Evolutionary conservation across 2,329 filamentous ascomycete species (phyloP), one percentile per base, ranked within the genome.

Genomic region (Blumeria graminis): DNA sequence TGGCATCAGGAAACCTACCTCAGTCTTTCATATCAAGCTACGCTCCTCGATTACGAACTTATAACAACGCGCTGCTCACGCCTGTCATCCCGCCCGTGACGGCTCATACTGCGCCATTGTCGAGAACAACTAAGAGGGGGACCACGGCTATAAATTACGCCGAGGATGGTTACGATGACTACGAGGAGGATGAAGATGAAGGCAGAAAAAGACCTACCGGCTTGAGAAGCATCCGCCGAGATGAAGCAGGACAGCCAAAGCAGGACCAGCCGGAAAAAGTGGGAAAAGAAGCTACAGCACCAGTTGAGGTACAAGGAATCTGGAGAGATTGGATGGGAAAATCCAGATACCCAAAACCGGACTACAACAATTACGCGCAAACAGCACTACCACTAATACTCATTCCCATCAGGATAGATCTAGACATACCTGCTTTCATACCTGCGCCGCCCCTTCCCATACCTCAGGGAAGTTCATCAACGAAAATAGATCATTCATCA

Each of bases 121-220:
- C 86, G 63, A 80, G 90, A 67, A 94, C 86, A n/a, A 96, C 92
- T 8, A 96, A 98, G 73, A 84, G 92, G 69, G 92, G 92, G 57
- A 96, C 92, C 1, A 92, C 86, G 36, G 86, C 90, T 60, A 92
- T 96, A 70, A 98, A 95, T 71, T 98, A 98, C 67, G 90, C 92
- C 28, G 92, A 98, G 68, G 90, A 96, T 68, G 89, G 89, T 51
- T 94, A 83, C 65, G 90, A 95, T 62, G 88, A 90, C 64, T 77
- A 82, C 57, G 84, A 87, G 60, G 82, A 84, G 54, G 84, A 87
- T 60, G 83, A 86, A 56, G 74, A 78, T 58, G 78, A 86, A 60
- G 82, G 82, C 1, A 84, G 76, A 28, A 72, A 80, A 60, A 72
- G 78, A 57, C 78, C 86, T 11, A 93, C 88, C 0, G 88, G 89